Conservation (phyloP, 805 yeast genomes). For the Metschnikowia similis region DNA sequence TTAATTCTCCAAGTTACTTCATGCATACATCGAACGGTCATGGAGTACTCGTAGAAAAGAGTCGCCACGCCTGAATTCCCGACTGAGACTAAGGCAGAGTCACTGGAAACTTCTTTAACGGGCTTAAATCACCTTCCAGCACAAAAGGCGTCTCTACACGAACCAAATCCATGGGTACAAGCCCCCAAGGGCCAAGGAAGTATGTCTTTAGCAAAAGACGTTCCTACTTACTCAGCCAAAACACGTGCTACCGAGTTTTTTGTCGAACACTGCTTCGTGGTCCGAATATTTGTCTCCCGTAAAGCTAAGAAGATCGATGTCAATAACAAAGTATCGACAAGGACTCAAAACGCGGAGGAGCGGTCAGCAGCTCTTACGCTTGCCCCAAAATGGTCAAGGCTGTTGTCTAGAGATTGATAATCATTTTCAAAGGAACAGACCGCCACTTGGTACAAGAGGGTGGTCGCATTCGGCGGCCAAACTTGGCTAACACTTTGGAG, state of each 20-base stretch:
- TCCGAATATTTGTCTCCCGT: conserved; percentile 29
- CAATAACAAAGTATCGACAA: conserved; percentile 30
- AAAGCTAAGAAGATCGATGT: conserved; percentile 27
- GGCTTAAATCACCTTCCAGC: too few relatives aligned
- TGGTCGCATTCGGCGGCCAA: conserved; percentile 56
- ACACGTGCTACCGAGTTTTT: conserved; percentile 5
- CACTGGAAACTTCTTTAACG: too few relatives aligned
- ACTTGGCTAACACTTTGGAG: conserved; percentile 63
- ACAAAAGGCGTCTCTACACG: too few relatives aligned
- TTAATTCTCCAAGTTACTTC: too few relatives aligned
- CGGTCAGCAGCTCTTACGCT: conserved; percentile 7
- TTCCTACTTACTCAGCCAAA: too few relatives aligned
- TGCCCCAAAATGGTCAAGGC: neutral
- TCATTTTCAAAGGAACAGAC: conserved; percentile 34
- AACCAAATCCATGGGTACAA: too few relatives aligned
- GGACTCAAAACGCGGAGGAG: conserved; percentile 30
- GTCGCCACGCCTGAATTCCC: too few relatives aligned
- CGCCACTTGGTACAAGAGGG: conserved; percentile 43
- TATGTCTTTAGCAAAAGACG: too few relatives aligned
- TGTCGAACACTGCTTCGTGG: conserved; percentile 10
- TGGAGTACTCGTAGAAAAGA: too few relatives aligned
- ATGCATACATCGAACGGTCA: too few relatives aligned
- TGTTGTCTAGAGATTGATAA: conserved; percentile 26
- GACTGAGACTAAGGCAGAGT: too few relatives aligned
- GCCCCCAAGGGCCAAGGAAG: too few relatives aligned